Evolutionary conservation across 306 rosid species (phyloP), one percentile per base, ranked within the genome.

Genomic region (Malus sieversii): DNA sequence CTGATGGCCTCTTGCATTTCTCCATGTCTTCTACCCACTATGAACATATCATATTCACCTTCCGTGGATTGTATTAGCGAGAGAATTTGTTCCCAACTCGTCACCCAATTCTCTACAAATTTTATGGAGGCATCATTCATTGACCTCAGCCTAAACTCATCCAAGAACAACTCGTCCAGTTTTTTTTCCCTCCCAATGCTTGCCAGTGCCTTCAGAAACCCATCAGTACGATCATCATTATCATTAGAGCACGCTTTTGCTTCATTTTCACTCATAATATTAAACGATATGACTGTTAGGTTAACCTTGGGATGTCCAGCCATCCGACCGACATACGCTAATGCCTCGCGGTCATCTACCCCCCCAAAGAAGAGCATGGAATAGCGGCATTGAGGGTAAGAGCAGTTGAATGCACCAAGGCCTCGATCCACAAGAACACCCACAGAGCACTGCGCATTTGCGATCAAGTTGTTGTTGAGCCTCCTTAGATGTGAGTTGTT

Each of bases 341-440:
- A 70, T 19, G 96, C 96, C 75, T 92, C 96, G 1, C 89, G 83
- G 46, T 90, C 97, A 40, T 92, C 96, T 0, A 81, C 76, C 13
- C 97, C 90, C 4, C 90, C 86, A 1, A 86, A 38, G 77, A 81
- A 86, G 61, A 84, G 59, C 51, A 86, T 22, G 9, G 85, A 85
- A 0, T 83, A 63, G 45, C 38, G 74, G 38, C 68, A 70, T 35
- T 32, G 57, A 67, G 3, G 20, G 68, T 46, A 6, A 29, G 77
- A 73, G 8, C 53, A 67, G 1, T 15, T 52, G 45, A 80, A 33
- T 10, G 53, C 10, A 22, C 25, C 27, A 3, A 83, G 79, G 15
- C 87, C 90, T 5, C 82, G 85, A 58, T 83, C 90, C 13, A 83
- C 82, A 27, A 86, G 70, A 4, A 86, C 19, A 5, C 74, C 87